These are phyloP conservation scores for Mortierella sp. DNA, from an alignment of 371 early-diverging fungal genomes.

Conservation along the genomic window DNA sequence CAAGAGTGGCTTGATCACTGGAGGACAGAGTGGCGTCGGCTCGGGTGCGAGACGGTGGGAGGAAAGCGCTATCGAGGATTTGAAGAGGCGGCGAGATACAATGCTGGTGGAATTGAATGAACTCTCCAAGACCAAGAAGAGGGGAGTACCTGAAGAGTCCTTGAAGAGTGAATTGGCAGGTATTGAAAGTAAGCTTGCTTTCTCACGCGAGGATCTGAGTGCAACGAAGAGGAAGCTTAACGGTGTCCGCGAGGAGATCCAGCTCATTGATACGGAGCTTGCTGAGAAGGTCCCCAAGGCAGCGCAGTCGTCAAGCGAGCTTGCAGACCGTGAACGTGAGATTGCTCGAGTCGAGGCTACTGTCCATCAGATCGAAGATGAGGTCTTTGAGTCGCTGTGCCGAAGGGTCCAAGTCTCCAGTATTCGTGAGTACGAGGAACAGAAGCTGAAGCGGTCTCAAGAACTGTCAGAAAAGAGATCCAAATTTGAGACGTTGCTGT, in stretches of 20 bases:
- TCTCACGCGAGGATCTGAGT: conserved; percentile 70
- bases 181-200: conserved; percentile 66
- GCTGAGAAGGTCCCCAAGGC: conserved; percentile 54
- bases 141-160: conserved; percentile 72
- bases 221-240: conserved; percentile 60
- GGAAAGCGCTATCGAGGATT: conserved; percentile 83
- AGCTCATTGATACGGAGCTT: conserved; percentile 56
- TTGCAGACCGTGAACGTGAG: conserved; percentile 35
- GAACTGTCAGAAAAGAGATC: conserved; percentile 78
- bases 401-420: conserved; percentile 70
- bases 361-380: conserved; percentile 76
- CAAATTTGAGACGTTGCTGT: conserved; percentile 78
- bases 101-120: conserved; percentile 78
- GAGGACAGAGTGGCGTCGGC: conserved; percentile 68
- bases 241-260: conserved; percentile 58
- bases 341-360: conserved; percentile 56
- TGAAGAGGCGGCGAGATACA: conserved; percentile 77
- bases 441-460: conserved; percentile 74
- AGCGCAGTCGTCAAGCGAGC: conserved; percentile 29
- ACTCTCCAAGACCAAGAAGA: conserved; percentile 77
- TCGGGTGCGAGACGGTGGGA: conserved; percentile 82
- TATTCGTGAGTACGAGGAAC: conserved; percentile 89
- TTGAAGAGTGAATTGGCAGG: conserved; percentile 70
- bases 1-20: conserved; percentile 96
- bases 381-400: conserved; percentile 87